A percentile compares a stretch with the other conserved stretches of the same genome.
Conservation (phyloP, 2,329 filamentous ascomycete species). For the Aspergillus terreus region DNA sequence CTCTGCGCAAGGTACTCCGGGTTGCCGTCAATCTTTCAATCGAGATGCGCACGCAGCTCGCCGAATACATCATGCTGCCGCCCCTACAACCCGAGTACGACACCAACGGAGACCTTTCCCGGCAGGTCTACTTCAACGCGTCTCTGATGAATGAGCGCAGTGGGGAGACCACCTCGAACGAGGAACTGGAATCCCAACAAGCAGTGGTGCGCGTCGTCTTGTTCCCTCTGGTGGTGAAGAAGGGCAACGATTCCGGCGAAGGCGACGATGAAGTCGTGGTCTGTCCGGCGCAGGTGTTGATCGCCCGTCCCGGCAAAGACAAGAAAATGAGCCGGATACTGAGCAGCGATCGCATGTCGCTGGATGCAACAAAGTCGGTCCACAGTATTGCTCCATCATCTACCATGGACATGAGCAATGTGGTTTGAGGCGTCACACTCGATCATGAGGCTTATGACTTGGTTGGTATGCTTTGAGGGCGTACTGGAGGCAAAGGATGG, state of each 20-base stretch:
- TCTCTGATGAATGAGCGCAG: constrained; percentile 92
- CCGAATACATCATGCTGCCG: constrained; percentile 98
- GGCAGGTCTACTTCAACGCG: constrained; percentile 88
- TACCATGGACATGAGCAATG: constrained; percentile 42
- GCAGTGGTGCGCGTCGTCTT: constrained; percentile 86
- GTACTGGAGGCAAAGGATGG: no score
- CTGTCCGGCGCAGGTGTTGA: constrained; percentile 87
- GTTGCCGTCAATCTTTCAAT: constrained; percentile 87
- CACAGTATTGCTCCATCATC: constrained; percentile 43
- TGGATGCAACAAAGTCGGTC: constrained; percentile 36
- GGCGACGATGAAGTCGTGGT: constrained; percentile 95
- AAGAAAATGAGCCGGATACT: constrained; percentile 36
- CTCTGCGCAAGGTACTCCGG: constrained; percentile 80
- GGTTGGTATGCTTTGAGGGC: not conserved
- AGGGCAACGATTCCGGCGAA: constrained; percentile 80
- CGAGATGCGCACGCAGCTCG: constrained; percentile 94
- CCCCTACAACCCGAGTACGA: constrained; percentile 94
- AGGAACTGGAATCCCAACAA: constrained; percentile 71
- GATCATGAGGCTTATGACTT: not conserved
- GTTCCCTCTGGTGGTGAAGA: constrained; percentile 95
- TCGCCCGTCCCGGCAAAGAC: constrained; percentile 55
- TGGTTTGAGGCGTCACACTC: constrained; percentile 44
- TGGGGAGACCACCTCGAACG: constrained; percentile 66
- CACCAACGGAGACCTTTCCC: constrained; percentile 80
- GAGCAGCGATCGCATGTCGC: constrained; percentile 42